Percentiles rank a stretch among this genome's conserved stretches.
Conservation (phyloP, 306 rosid genomes). For the Calophaca sinica region DNA sequence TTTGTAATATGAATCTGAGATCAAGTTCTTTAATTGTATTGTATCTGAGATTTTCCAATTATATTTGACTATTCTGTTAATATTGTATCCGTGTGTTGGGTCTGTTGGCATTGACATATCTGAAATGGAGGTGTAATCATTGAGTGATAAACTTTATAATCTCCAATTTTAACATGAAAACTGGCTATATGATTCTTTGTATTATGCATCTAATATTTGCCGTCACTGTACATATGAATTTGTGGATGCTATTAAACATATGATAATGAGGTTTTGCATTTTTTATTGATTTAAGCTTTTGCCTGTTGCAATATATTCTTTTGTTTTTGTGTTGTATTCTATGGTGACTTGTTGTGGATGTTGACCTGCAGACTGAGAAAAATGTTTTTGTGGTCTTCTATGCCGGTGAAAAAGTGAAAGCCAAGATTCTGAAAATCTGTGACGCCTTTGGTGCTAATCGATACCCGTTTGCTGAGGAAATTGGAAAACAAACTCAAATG, state of each 20-base stretch:
- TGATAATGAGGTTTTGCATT: conserved; percentile 12
- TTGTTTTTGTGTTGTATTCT: conserved; percentile 29
- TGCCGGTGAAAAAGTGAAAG: conserved; percentile 87
- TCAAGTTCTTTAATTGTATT: conserved; percentile 31
- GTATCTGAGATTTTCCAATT: conserved; percentile 21
- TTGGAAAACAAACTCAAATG: conserved; percentile 60
- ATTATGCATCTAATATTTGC: conserved; percentile 10
- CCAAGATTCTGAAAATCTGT: conserved; percentile 93
- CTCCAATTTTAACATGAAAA: conserved; percentile 6
- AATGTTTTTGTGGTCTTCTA: conserved; percentile 93
- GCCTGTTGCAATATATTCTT: conserved; percentile 4
- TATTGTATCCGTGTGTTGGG: conserved; percentile 16
- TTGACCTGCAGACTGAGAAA: conserved; percentile 77
- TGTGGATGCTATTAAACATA: conserved; percentile 20
- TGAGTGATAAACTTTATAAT: conserved; percentile 18
- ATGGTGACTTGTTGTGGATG: conserved; percentile 31
- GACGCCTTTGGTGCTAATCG: conserved; percentile 99
- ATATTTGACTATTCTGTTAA: conserved; percentile 12
- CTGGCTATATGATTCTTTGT: conserved; percentile 18
- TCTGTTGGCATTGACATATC: conserved; percentile 12
- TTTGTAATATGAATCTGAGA: conserved; percentile 27
- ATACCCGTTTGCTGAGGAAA: conserved; percentile 84
- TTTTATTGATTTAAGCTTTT: conserved; percentile 16
- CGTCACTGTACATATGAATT: conserved; percentile 16
- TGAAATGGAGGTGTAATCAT: conserved; percentile 28